Evolutionary conservation across 768 basidiomycete genomes (phyloP).

Genomic region (Podaxis pistillaris): DNA sequence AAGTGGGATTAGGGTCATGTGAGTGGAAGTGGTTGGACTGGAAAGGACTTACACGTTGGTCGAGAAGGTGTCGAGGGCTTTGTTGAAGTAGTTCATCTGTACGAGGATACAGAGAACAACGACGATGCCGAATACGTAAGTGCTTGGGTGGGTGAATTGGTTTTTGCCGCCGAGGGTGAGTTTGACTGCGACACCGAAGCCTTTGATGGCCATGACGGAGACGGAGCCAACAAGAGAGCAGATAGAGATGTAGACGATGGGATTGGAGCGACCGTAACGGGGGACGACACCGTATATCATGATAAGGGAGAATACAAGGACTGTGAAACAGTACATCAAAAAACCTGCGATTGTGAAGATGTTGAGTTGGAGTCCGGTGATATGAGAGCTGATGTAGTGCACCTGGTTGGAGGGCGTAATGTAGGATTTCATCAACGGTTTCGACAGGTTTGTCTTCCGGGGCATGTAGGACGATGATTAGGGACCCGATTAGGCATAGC

Average conservation of each 20-base stretch:
- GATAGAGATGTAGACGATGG: conserved; percentile 92
- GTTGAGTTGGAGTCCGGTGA: not conserved
- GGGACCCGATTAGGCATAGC: conserved; percentile 79
- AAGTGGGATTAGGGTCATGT: not conserved
- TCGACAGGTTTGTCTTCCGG: conserved; percentile 92
- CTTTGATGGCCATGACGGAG: conserved; percentile 99
- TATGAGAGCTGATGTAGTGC: conserved; percentile 19
- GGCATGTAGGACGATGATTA: conserved; percentile 95
- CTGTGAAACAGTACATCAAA: conserved; percentile 84
- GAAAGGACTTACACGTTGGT: conserved; percentile 83
- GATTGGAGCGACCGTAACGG: conserved; percentile 82
- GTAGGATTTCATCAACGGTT: conserved; percentile 91
- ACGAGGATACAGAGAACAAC: conserved; percentile 83
- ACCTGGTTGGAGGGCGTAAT: conserved; percentile 95
- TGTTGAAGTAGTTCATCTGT: conserved; percentile 98
- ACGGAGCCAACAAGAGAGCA: conserved; percentile 95
- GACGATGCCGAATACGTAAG: conserved; percentile 91
- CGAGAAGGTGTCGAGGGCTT: conserved; percentile 93
- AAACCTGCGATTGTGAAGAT: conserved; percentile 58
- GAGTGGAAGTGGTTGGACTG: conserved; percentile 1
- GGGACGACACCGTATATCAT: conserved; percentile 90
- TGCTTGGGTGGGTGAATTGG: conserved; percentile 91
- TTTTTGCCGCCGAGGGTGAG: conserved; percentile 91
- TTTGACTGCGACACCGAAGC: conserved; percentile 95
- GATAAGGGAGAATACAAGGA: conserved; percentile 74